Base-by-base conservation (phyloP, 305 asterid species). In the Fraxinus albicans region DNA sequence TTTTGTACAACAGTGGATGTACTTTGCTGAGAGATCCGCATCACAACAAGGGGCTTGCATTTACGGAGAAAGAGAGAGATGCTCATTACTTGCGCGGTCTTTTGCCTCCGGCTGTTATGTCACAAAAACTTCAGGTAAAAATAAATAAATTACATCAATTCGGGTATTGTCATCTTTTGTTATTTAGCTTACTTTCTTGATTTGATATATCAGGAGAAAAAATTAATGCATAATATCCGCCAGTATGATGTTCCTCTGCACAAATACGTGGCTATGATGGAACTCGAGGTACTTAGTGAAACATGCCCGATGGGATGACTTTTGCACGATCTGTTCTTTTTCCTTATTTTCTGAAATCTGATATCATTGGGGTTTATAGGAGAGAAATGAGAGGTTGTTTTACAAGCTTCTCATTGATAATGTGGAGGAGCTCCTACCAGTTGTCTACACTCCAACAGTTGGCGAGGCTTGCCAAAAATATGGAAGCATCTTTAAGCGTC, bases 1-100 rank as follows among this genome's bases (percentile, higher is more conserved):
- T 17, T 67, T 33, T 81, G 78, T 72, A 4, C 70, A 63, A 50
- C 73, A 95, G 99, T 82, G 99, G 99, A 21, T 91, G 87, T 83
- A 88, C 21, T 84, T 82, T 95, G 92, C 82, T 94, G 92, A 92
- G 98, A 85, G 97, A 94, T 78, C 98, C 99, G 1, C 93, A 86
- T 70, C 93, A 90, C 87, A 95, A 95, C 92, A 95, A 95, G 88
- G 99, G 97, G 70, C 97, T 95, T 76, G 96, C 98, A 0, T 94
- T 94, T 84, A 89, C 94, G 8, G 97, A 92, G 83, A 90, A 77
- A 73, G 99, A 95, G 87, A 89, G 99, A 86, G 97, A 93, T 82
- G 88, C 95, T 77, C 97, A 94, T 83, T 95, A 95, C 90, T 87
- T 95, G 90, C 90, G 91, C 0, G 97, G 98, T 19, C 97, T 95